Evolutionary conservation across 768 basidiomycete species (phyloP), one percentile per base, ranked within the genome.

Genomic region (Tricholoma furcatifolium): DNA sequence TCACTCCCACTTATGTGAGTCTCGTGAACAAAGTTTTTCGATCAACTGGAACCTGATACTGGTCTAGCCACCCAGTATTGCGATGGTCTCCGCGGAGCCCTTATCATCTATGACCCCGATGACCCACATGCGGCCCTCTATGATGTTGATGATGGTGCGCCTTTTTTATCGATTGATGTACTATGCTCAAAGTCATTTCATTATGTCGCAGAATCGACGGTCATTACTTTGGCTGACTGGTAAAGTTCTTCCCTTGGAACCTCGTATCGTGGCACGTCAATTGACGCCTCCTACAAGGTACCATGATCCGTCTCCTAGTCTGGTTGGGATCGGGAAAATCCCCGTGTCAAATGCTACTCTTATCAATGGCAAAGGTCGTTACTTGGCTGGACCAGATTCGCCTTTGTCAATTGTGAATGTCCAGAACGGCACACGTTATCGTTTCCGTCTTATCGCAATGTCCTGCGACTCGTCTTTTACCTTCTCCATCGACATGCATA

Each of bases 51-150:
- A 12, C 5, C 14, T 45, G 12, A 53, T 12, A 12, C 9, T 21
- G 21, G 14, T 30, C 23, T 50, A 61, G 67, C 67, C 8, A 71
- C 72, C 2, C 80, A 82, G 57, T 81, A 80, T 50, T 82, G 74
- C 47, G 75, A 76, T 61, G 75, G 75, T 0, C 57, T 74, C 23
- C 63, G 74, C 43, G 74, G 74, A 1, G 57, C 66, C 1, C 41
- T 74, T 10, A 60, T 74, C 17, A 53, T 77, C 3, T 70, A 74
- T 51, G 74, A 79, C 43, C 70, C 67, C 3, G 7, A 62, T 7
- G 73, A 74, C 54, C 72, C 72, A 27, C 61, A 66, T 27, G 44
- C 39, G 14, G 39, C 54, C 32, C 54, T 67, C 46, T 75, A 74
- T 40, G 57, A 62, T 38, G 42, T 63, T 23, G 59, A 60, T 41